phyloP scores from a whole-genome alignment of 306 rosid species.

The Arachis stenosperma region DNA sequence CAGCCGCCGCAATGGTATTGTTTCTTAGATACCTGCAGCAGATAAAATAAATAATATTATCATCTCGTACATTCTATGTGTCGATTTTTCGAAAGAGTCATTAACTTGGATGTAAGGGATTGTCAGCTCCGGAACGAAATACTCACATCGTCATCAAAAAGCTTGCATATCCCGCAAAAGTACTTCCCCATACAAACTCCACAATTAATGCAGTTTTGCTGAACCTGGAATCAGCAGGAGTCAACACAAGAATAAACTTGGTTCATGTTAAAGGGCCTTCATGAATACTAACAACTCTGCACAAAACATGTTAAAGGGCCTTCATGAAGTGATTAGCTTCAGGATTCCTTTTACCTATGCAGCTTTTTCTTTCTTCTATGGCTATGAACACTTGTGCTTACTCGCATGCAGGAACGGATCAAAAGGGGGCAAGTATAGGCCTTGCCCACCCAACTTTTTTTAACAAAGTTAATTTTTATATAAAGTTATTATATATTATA shows the following conservation, averaged over 20 bases:
- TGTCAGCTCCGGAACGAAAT: background rate
- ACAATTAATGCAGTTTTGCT: slow-evolving; percentile 75
- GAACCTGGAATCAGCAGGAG: slow-evolving; percentile 55
- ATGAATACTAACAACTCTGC: too few species aligned
- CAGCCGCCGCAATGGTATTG: slow-evolving; percentile 90
- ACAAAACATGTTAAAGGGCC: too few species aligned
- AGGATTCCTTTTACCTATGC: too few species aligned
- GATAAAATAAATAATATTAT: background rate
- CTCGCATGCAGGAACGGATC: too few species aligned
- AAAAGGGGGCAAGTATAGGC: too few species aligned
- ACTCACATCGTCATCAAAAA: slow-evolving; percentile 93
- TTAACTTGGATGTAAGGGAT: slow-evolving; percentile 31
- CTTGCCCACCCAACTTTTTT: too few species aligned
- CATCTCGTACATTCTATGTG: background rate
- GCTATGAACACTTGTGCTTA: too few species aligned
- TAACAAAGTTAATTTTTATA: too few species aligned
- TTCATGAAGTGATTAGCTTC: too few species aligned
- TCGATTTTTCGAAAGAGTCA: background rate
- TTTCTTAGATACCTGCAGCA: slow-evolving; percentile 67
- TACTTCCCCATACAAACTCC: slow-evolving; percentile 93
- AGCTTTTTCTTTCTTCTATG: too few species aligned
- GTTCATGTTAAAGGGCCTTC: background rate
- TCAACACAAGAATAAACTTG: slow-evolving; percentile 22
- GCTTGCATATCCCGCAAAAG: slow-evolving; percentile 82
- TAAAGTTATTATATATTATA: too few species aligned